phyloP scores from a whole-genome alignment of 2,329 filamentous ascomycete genomes.

The Saccharata proteae region DNA sequence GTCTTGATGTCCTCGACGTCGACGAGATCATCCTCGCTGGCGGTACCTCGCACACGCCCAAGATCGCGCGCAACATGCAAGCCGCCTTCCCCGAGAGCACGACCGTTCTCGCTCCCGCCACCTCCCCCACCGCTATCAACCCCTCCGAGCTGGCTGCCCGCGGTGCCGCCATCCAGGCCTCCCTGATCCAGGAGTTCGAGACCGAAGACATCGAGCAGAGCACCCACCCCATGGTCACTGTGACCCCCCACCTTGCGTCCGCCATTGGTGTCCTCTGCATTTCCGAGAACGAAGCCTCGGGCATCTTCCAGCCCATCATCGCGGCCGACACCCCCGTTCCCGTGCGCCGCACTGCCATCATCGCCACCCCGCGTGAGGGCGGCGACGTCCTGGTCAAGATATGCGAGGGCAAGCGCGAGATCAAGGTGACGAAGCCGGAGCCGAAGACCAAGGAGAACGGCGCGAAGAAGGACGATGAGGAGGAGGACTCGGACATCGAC shows the following conservation, averaged over 20 bases:
- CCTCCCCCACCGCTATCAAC: constrained; percentile 68
- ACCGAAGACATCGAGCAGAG: constrained; percentile 88
- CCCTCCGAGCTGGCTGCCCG: constrained; percentile 81
- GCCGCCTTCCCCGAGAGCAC: constrained; percentile 73
- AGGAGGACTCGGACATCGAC: constrained; percentile 43
- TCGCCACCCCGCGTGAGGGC: constrained; percentile 63
- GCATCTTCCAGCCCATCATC: constrained; percentile 70
- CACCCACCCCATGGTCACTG: constrained; percentile 88
- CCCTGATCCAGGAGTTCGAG: constrained; percentile 88
- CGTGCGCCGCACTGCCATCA: constrained; percentile 70
- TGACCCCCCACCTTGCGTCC: constrained; percentile 78
- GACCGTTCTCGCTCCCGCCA: constrained; percentile 70
- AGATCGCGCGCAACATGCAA: constrained; percentile 71
- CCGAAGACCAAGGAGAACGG: constrained; percentile 59
- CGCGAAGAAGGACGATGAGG: constrained; percentile 46
- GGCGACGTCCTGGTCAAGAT: constrained; percentile 83
- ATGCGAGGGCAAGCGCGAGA: constrained; percentile 77
- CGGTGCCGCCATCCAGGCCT: constrained; percentile 91
- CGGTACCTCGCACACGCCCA: constrained; percentile 85
- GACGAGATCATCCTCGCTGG: constrained; percentile 91
- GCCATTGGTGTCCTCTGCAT: constrained; percentile 75
- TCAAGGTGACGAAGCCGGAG: constrained; percentile 85
- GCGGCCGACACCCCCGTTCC: constrained; percentile 80
- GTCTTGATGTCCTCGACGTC: constrained; percentile 81
- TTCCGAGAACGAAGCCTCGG: constrained; percentile 44